These are phyloP conservation scores for Teratosphaeria gauchensis DNA, from an alignment of 2,329 filamentous ascomycete genomes.

Conservation along the genomic window DNA sequence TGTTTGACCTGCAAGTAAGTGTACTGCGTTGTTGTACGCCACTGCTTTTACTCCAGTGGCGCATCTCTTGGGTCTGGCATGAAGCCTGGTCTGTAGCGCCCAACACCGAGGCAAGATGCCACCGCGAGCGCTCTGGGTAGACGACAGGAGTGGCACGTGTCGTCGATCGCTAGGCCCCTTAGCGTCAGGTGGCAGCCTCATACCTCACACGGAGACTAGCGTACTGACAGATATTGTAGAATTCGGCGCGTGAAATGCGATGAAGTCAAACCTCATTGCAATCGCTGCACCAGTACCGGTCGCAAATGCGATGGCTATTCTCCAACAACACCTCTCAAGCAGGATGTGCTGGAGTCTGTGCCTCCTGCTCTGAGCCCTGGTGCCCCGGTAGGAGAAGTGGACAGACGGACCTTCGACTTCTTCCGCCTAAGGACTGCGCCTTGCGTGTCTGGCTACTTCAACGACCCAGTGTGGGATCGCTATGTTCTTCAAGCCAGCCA, in stretches of 20 bases:
- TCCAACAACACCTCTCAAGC: neutral
- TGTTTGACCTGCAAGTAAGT: conserved; percentile 6
- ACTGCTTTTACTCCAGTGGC: neutral
- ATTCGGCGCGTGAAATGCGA: conserved; percentile 10
- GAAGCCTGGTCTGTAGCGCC: neutral
- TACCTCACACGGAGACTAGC: neutral
- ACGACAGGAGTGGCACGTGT: neutral
- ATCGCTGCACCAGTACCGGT: conserved; percentile 39
- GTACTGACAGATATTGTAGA: neutral
- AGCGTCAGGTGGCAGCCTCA: no score
- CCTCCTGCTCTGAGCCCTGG: conserved; percentile 7
- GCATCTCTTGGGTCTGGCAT: neutral
- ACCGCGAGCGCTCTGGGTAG: neutral
- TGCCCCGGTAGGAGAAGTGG: conserved; percentile 15
- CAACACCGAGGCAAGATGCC: neutral
- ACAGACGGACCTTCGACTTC: conserved; percentile 21
- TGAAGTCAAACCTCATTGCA: conserved; percentile 44
- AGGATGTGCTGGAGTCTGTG: conserved; percentile 3
- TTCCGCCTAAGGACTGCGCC: conserved; percentile 19
- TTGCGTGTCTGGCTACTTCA: conserved; percentile 22
- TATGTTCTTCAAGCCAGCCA: conserved; percentile 23
- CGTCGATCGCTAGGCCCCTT: neutral
- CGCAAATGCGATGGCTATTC: conserved; percentile 27
- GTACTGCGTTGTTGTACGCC: neutral
- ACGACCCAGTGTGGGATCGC: conserved; percentile 22